phyloP scores from a whole-genome alignment of 2,329 filamentous ascomycete genomes.

The Torrubiella hemipterigena region DNA sequence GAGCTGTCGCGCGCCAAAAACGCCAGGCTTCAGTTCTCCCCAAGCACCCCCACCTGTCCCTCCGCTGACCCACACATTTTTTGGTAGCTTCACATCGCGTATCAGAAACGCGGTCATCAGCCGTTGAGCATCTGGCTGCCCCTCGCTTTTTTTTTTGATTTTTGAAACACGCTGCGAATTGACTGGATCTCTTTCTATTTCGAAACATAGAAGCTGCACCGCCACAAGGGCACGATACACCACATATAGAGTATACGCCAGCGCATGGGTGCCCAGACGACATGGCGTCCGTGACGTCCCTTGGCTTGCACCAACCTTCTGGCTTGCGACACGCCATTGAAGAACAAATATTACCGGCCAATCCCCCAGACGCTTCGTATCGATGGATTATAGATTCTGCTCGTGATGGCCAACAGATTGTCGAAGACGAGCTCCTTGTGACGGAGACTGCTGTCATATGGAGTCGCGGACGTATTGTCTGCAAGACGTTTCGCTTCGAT shows the following conservation, averaged over 20 bases:
- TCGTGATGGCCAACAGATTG: conserved; percentile 23
- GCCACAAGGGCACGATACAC: no score
- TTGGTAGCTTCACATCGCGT: no score
- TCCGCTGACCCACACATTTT: no score
- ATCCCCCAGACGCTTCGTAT: conserved; percentile 57
- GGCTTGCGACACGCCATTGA: conserved; percentile 73
- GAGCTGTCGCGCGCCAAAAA: conserved; percentile 6
- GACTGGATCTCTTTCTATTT: no score
- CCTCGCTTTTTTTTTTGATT: no score
- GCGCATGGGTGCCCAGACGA: conserved; percentile 20
- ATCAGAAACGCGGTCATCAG: no score
- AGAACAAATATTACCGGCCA: conserved; percentile 61
- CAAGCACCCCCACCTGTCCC: no score
- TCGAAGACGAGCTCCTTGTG: conserved; percentile 70
- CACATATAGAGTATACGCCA: neutral
- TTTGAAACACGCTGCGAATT: no score
- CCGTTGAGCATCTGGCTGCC: no score
- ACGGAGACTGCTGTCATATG: conserved; percentile 72
- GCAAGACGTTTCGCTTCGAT: conserved; percentile 76
- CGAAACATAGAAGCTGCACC: no score
- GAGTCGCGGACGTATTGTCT: conserved; percentile 76
- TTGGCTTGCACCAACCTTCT: conserved; percentile 81
- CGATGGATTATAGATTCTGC: conserved; percentile 56
- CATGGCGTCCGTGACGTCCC: conserved; percentile 86
- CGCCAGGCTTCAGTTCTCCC: conserved; percentile 2